Evolutionary conservation across 257 asterid species (phyloP).

Genomic region (Agastache rugosa): DNA sequence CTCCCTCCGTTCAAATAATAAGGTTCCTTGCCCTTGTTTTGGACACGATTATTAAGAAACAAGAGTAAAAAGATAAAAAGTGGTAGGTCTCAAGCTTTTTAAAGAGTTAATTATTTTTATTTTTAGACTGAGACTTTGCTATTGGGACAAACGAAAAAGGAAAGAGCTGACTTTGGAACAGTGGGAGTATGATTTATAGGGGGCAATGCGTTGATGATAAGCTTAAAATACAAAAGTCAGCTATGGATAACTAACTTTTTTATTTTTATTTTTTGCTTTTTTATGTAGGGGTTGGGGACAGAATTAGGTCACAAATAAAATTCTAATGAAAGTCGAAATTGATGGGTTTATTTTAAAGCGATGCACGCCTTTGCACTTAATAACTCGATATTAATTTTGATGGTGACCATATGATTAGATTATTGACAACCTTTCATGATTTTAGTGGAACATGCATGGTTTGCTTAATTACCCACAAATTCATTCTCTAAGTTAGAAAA

Average conservation of each 20-base stretch:
- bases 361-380: conserved; percentile 3
- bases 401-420: conserved; percentile 32
- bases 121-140: too few species aligned
- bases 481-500: conserved; percentile 15
- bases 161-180: too few species aligned
- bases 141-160: too few species aligned
- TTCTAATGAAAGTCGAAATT: not conserved
- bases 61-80: too few species aligned
- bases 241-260: not conserved
- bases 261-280: not conserved
- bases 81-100: too few species aligned
- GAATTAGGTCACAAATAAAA: not conserved
- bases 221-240: conserved; percentile 1
- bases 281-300: not conserved
- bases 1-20: too few species aligned
- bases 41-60: too few species aligned
- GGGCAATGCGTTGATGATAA: not conserved
- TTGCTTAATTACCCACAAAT: conserved; percentile 23
- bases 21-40: too few species aligned
- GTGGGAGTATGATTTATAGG: too few species aligned
- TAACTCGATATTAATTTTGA: conserved; percentile 21
- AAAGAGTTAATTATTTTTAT: too few species aligned
- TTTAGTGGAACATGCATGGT: conserved; percentile 40
- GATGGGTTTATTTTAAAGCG: conserved; percentile 1
- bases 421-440: conserved; percentile 21